Evolutionary conservation across 768 basidiomycete genomes (phyloP).

Genomic region (Neoboletus subvelutipes): DNA sequence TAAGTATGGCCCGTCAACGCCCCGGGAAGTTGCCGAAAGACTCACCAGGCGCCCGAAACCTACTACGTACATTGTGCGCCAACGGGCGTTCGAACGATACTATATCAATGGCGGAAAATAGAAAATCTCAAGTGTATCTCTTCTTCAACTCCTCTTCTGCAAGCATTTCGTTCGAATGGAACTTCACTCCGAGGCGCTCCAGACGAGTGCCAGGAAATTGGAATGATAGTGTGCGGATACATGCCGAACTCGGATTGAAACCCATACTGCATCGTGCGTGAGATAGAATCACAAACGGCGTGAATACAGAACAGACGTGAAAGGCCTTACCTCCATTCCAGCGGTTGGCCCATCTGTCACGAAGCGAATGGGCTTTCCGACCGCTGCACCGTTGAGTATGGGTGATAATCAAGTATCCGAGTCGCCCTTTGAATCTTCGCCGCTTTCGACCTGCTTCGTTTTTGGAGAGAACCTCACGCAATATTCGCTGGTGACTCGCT

Average conservation of each 20-base stretch:
- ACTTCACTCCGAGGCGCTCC: constrained; percentile 28
- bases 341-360: constrained; percentile 4
- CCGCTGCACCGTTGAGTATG: neutral
- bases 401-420: neutral
- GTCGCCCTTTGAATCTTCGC: neutral
- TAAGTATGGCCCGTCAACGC: too few species aligned
- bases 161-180: constrained; percentile 21
- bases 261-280: constrained; percentile 12
- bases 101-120: neutral
- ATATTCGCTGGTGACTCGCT: too few species aligned
- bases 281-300: neutral
- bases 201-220: constrained; percentile 31
- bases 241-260: constrained; percentile 28
- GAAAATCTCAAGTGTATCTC: neutral
- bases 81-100: neutral
- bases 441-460: too few species aligned
- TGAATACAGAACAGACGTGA: neutral
- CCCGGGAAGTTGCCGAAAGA: neutral
- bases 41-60: neutral
- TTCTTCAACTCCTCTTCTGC: constrained; percentile 20
- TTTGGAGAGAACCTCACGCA: too few species aligned
- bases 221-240: constrained; percentile 13
- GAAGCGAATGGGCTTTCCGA: constrained; percentile 29
- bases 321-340: constrained; percentile 20
- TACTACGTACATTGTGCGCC: neutral